Conservation (phyloP, 176 grass and related monocot species). For the Puya raimondii region DNA sequence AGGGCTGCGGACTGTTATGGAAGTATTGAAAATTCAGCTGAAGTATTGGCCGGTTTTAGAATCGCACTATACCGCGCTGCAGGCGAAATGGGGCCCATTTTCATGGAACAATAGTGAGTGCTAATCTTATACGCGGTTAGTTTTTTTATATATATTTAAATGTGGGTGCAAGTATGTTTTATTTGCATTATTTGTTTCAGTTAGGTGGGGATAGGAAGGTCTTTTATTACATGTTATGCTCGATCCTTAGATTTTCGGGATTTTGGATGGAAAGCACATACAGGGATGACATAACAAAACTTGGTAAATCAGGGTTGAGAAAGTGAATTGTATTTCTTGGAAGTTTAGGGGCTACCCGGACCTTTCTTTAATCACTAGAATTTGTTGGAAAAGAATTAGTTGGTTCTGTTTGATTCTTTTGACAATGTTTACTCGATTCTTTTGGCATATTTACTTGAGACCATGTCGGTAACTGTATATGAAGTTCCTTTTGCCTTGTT, state of each 20-base stretch:
- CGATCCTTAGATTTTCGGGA: no score
- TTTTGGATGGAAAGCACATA: no score
- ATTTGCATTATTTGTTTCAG: neutral
- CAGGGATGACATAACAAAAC: no score
- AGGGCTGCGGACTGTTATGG: conserved; percentile 51
- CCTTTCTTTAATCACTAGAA: neutral
- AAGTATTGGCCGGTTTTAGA: conserved; percentile 69
- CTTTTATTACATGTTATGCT: no score
- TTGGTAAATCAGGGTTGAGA: no score
- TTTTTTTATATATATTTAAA: neutral
- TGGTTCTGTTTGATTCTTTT: neutral
- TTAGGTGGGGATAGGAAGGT: neutral
- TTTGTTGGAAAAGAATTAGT: neutral
- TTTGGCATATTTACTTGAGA: neutral
- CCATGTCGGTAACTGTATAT: no score
- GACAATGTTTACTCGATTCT: neutral
- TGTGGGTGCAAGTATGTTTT: neutral
- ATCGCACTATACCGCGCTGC: conserved; percentile 42
- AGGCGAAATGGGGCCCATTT: conserved; percentile 36
- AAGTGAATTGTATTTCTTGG: neutral
- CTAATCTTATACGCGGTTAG: neutral
- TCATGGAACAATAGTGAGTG: conserved; percentile 64
- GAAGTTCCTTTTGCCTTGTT: neutral
- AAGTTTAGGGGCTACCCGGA: neutral
- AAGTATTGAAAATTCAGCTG: conserved; percentile 61